Base-by-base conservation (phyloP, 2,329 filamentous ascomycete species). In the Hawksworthiomyces lignivorus region DNA sequence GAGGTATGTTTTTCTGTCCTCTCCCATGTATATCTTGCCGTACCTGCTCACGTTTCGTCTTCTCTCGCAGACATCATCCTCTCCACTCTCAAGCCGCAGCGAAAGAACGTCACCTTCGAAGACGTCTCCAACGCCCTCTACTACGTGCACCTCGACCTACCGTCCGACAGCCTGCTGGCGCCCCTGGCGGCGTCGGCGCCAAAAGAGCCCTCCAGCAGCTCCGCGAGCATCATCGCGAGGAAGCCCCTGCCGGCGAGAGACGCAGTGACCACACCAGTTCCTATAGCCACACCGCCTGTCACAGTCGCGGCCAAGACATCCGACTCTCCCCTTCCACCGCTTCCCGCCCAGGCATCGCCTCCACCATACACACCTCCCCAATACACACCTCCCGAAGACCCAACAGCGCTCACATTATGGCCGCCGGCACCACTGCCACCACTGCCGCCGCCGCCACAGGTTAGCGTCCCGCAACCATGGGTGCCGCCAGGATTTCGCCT, bases 121-220 rank as follows among this genome's bases (percentile, higher is more conserved):
- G 90, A 96, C 57, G 82, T 98, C 36, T 78, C 83, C 43, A 87
- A 80, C 54, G 94, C 84, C 12, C 72, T 98, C 5, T 98, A 97
- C 64, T 97, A 92, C 58, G 69, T 96, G 40, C 90, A 97, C 62
- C 75, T 94, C 29, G 75, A 87, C 45, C 70, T 73, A 2, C 74
- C 77, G 4, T 70, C 77, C 29, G 76, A 85, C 46, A 61, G 60
- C 22, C 57, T 64, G 24, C 59, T 67, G 14, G 52, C 52, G 27
- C 43, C 41, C 47, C 57, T 57, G 53, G 55, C 59, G 36, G 58
- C 63, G 46, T 62, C 65, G 35, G 64, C 66, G 22, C 70, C 70
- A 49, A 60, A 64, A 38, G 69, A 72, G 40, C 66, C 14, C 61
- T 60, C 35, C 14, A 36, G 27, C 5, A 20, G 40, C 29, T 20